phyloP scores from a whole-genome alignment of 768 basidiomycete species.

The Boletus rubescentipes region DNA sequence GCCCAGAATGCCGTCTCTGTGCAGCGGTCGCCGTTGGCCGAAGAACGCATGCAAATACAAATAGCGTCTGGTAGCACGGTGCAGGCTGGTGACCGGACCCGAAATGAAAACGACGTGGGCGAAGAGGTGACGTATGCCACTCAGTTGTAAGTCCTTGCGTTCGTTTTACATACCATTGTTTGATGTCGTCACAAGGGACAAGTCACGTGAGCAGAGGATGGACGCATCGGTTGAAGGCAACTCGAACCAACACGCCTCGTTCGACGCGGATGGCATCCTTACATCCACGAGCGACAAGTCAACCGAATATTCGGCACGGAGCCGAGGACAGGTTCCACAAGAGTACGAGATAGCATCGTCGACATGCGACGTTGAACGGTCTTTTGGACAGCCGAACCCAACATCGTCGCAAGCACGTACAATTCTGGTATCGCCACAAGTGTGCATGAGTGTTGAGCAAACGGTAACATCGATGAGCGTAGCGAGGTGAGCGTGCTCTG shows the following conservation, averaged over 20 bases:
- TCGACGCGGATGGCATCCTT: not conserved
- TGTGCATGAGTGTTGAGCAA: not conserved
- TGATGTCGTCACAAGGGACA: not conserved
- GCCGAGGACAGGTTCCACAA: not conserved
- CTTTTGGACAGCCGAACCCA: not conserved
- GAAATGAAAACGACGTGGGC: not conserved
- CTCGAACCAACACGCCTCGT: not conserved
- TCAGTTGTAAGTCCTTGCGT: constrained; percentile 1
- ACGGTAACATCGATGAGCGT: not conserved
- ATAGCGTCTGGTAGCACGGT: not conserved
- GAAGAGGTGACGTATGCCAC: not conserved
- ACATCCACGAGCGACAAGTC: not conserved
- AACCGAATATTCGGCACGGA: not conserved
- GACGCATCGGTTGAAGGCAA: not conserved
- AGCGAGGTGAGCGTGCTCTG: not conserved
- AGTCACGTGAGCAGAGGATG: not conserved
- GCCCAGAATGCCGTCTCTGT: not conserved
- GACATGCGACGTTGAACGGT: not conserved
- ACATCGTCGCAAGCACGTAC: not conserved
- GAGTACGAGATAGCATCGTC: not conserved
- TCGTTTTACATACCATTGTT: not conserved
- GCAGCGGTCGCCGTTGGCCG: not conserved
- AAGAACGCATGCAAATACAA: not conserved
- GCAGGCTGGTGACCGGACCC: not conserved
- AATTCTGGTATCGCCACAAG: not conserved